Evolutionary conservation across 805 yeast genomes (phyloP).

Genomic region (Teunomyces barrocoloradensis): DNA sequence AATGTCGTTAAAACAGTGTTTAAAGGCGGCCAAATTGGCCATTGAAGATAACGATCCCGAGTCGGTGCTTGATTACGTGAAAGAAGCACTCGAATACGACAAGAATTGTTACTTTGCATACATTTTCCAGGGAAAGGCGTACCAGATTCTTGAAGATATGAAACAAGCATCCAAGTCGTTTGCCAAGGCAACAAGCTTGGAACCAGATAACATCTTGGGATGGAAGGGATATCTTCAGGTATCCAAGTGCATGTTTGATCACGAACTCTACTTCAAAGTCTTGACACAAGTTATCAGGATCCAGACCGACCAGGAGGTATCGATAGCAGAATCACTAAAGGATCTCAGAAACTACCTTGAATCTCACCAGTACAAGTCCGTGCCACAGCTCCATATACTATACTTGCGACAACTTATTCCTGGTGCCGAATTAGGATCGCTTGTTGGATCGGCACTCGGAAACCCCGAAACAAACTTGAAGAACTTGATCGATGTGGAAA

Average conservation of each 20-base stretch:
- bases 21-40: conserved; percentile 45
- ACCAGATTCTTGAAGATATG: conserved; percentile 42
- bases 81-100: conserved; percentile 57
- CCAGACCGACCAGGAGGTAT: conserved; percentile 40
- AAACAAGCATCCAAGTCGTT: conserved; percentile 45
- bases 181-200: conserved; percentile 46
- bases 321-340: conserved; percentile 47
- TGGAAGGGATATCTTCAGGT: conserved; percentile 78
- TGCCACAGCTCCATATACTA: conserved; percentile 38
- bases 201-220: conserved; percentile 55
- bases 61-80: conserved; percentile 54
- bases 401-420: conserved; percentile 56
- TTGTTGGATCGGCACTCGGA: conserved; percentile 45
- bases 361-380: conserved; percentile 25
- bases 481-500: conserved; percentile 42
- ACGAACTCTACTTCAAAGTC: conserved; percentile 45
- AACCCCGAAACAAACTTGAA: conserved; percentile 44
- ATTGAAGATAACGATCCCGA: conserved; percentile 59
- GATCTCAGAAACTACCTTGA: conserved; percentile 48
- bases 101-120: conserved; percentile 60
- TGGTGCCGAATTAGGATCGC: conserved; percentile 51
- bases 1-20: conserved; percentile 25
- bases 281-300: conserved; percentile 44
- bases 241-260: conserved; percentile 35
- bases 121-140: conserved; percentile 70